phyloP scores from a whole-genome alignment of 257 asterid species.

The Petunia axillaris region DNA sequence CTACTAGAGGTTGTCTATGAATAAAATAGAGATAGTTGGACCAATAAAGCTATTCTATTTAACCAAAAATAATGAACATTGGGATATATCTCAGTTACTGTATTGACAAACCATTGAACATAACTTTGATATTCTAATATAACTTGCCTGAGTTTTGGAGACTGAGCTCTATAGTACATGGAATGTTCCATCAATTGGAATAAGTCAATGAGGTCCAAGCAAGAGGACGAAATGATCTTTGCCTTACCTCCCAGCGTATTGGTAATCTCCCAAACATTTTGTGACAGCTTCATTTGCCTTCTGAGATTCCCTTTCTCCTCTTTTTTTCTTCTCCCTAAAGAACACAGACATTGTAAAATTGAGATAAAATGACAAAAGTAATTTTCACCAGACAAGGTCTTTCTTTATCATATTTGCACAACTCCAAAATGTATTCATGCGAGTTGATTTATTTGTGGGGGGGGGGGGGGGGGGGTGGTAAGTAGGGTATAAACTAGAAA shows the following conservation, averaged over 20 bases:
- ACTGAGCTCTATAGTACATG: constrained; percentile 25
- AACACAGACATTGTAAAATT: not conserved
- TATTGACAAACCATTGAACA: constrained; percentile 1
- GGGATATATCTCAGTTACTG: constrained; percentile 18
- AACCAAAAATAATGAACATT: constrained; percentile 18
- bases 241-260: constrained; percentile 40
- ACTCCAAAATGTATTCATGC: not conserved
- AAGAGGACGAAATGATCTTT: constrained; percentile 28
- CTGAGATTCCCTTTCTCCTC: constrained; percentile 79
- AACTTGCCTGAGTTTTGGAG: constrained; percentile 27
- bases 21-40: not conserved
- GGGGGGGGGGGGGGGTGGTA: not conserved
- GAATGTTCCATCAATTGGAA: not conserved
- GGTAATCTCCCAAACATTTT: constrained; percentile 52
- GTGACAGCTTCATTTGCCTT: constrained; percentile 85
- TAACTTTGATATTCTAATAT: constrained; percentile 8
- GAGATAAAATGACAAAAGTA: not conserved
- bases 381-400: not conserved
- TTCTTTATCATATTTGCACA: not conserved
- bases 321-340: constrained; percentile 88
- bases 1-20: constrained; percentile 18
- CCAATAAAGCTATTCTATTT: not conserved
- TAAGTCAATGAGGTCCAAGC: constrained; percentile 16
- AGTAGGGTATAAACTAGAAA: not conserved
- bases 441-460: not conserved